Evolutionary conservation across 768 basidiomycete genomes (phyloP).

Genomic region (Agrocybe praecox): DNA sequence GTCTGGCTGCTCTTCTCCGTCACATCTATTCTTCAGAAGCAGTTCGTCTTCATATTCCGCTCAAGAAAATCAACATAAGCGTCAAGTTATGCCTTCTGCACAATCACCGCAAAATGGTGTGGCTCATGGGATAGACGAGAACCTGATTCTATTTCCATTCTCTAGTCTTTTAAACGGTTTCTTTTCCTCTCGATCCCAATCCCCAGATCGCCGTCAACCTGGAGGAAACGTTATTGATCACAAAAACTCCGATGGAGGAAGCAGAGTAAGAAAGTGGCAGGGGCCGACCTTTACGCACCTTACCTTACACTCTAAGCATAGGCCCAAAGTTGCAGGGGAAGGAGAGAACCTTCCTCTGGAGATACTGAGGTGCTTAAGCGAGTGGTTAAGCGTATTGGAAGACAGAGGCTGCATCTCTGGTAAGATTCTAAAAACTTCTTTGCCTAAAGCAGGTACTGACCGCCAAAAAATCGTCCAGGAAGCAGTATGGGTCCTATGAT

Average conservation of each 20-base stretch:
- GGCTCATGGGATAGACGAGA: slow-evolving; percentile 32
- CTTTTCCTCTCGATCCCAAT: not conserved
- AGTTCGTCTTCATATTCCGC: slow-evolving; percentile 12
- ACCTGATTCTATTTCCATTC: slow-evolving; percentile 43
- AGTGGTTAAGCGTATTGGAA: slow-evolving; percentile 62
- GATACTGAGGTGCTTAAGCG: slow-evolving; percentile 54
- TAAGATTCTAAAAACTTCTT: slow-evolving; percentile 21
- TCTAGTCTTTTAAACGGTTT: slow-evolving; percentile 1
- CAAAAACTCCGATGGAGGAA: not conserved
- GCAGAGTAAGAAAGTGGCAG: slow-evolving; percentile 25
- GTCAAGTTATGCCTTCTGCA: slow-evolving; percentile 43
- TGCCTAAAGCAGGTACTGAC: too few relatives aligned
- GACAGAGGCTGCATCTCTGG: slow-evolving; percentile 62
- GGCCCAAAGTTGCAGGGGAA: slow-evolving; percentile 35
- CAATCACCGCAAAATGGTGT: slow-evolving; percentile 24
- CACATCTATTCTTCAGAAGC: too few relatives aligned
- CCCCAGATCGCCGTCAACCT: not conserved
- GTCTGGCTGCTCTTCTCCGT: too few relatives aligned
- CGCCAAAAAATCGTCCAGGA: too few relatives aligned
- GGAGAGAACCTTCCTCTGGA: slow-evolving; percentile 64
- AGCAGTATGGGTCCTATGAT: slow-evolving; percentile 54
- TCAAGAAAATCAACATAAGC: slow-evolving; percentile 27
- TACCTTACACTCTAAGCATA: slow-evolving; percentile 32
- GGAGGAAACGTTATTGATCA: not conserved
- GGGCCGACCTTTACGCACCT: slow-evolving; percentile 32